A percentile compares a stretch with the other conserved stretches of the same genome.
phyloP scores from a whole-genome alignment of 257 asterid species.

The Solanum infundibuliforme region DNA sequence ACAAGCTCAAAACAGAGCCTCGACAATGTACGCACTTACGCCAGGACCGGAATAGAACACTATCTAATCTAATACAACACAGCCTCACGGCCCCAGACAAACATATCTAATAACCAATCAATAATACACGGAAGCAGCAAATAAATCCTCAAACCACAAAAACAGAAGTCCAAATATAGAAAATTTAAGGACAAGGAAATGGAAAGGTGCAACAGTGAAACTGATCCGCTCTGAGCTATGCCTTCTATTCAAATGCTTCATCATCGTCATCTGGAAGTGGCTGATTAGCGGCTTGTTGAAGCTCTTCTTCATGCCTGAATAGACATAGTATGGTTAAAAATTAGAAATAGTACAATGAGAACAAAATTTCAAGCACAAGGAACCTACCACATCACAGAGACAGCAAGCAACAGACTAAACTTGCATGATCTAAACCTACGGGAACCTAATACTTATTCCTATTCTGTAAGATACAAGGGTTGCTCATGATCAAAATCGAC shows the following conservation, averaged over 20 bases:
- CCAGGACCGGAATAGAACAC: not conserved
- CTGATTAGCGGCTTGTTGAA: conserved; percentile 46
- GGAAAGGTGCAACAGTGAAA: not conserved
- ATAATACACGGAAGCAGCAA: not conserved
- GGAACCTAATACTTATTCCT: not conserved
- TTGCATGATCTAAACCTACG: not conserved
- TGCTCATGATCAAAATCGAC: not conserved
- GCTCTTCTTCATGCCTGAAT: conserved; percentile 65
- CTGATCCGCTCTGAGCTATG: not conserved
- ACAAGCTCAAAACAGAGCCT: not conserved
- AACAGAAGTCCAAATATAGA: not conserved
- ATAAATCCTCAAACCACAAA: not conserved
- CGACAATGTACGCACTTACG: not conserved
- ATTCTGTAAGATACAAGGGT: not conserved
- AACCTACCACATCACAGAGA: not conserved
- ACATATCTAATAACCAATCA: not conserved
- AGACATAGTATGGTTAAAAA: not conserved
- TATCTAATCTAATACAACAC: not conserved
- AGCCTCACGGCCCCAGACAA: not conserved
- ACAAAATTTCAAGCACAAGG: not conserved
- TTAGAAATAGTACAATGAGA: not conserved
- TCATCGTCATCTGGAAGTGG: conserved; percentile 93
- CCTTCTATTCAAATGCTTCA: conserved; percentile 45
- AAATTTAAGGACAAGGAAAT: not conserved
- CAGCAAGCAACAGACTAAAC: not conserved